Conservation (phyloP, 2,329 filamentous ascomycete species). For the Dryadomyces quercivorus region DNA sequence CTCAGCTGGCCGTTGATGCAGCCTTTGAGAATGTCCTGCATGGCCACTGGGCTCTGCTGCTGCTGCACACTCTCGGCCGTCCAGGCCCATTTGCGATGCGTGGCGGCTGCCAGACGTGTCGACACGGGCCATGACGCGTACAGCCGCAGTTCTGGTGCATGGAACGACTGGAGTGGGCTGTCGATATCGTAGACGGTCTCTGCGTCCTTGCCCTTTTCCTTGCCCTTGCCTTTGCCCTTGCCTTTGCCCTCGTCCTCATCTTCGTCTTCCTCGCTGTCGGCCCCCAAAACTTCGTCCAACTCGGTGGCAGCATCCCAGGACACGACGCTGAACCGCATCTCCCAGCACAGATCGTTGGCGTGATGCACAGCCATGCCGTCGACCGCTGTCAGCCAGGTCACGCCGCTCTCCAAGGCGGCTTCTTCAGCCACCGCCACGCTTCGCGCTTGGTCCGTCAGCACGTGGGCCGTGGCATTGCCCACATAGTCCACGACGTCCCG, state of each 20-base stretch:
- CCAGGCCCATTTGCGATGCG: slow-evolving; percentile 9
- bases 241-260: not conserved
- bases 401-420: not conserved
- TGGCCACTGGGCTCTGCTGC: not conserved
- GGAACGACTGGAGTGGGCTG: slow-evolving; percentile 9
- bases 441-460: slow-evolving; percentile 22
- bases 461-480: slow-evolving; percentile 27
- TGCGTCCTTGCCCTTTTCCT: slow-evolving; percentile 17
- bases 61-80: not conserved
- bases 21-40: slow-evolving; percentile 6
- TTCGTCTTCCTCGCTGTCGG: not conserved
- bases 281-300: slow-evolving; percentile 2
- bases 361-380: slow-evolving; percentile 9
- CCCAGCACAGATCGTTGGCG: slow-evolving; percentile 14
- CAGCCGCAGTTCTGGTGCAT: slow-evolving; percentile 9
- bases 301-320: not conserved
- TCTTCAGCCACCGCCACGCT: slow-evolving; percentile 12
- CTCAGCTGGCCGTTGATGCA: slow-evolving; percentile 7
- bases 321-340: slow-evolving; percentile 21
- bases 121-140: slow-evolving; percentile 10
- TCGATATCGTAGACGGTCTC: slow-evolving; percentile 26
- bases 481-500: slow-evolving; percentile 33
- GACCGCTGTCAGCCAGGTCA: slow-evolving; percentile 16
- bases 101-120: not conserved
- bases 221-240: not conserved